Base-by-base conservation (phyloP, 2,329 filamentous ascomycete genomes). In the Trichoderma citrinoviride region DNA sequence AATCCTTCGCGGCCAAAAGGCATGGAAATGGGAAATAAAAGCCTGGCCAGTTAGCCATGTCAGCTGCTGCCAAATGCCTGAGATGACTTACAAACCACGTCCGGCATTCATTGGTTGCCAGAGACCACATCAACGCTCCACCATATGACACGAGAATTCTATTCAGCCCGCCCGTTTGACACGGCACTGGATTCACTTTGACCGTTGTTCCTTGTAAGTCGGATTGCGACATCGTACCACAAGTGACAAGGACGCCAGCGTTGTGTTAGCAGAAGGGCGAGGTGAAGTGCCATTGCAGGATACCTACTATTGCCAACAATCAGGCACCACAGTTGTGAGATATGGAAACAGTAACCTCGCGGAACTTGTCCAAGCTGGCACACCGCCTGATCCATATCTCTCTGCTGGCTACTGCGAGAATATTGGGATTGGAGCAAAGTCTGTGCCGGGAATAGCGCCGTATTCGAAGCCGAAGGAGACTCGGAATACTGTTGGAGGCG, bases 321-420 rank as follows among this genome's bases (percentile, higher is more conserved):
- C 5, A 83, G 67, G 66, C 77, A 80, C 82, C 81, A 83, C 10
- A 82, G 63, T 67, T 83, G 82, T 1, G 78, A 73, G 50, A 83
- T 77, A 63, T 83, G 81, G 62, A 81, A 83, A 60, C 80, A 83
- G 19, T 77, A 69, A 1, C 73, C 75, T 10, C 72, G 67, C 0
- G 73, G 73, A 3, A 73, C 75, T 46, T 74, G 73, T 1, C 73
- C 73, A 15, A 77, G 70, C 61, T 77, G 75, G 58, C 80, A 78
- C 8, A 82, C 77, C 3, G 78, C 81, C 67, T 83, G 81, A 27
- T 77, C 71, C 78, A 82, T 77, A 44, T 83, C 81, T 58, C 81
- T 73, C 37, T 77, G 72, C 27, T 74, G 71, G 3, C 71, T 70
- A 6, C 73, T 76, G 4, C 77, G 72, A 1, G 80, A 79, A 66